A percentile compares a stretch with the other conserved stretches of the same genome.
phyloP scores from a whole-genome alignment of 2,329 filamentous ascomycete genomes.

The Aspergillus clavatus region DNA sequence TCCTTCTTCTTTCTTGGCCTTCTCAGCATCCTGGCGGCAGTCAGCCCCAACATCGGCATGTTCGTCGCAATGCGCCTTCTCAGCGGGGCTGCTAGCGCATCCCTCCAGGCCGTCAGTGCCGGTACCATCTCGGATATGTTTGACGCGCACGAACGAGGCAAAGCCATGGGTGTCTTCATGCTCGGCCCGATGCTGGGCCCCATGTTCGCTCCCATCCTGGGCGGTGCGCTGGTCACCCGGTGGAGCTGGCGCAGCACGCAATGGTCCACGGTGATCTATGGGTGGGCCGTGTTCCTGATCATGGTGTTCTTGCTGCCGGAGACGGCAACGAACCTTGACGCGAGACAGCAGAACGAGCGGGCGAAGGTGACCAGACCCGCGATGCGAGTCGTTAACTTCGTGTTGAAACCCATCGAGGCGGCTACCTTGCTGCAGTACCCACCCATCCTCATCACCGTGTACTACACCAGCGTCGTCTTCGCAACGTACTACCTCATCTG shows the following conservation, averaged over 20 bases:
- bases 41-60: conserved; percentile 34
- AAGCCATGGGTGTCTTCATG: conserved; percentile 40
- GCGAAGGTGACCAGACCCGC: conserved; percentile 13
- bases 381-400: conserved; percentile 14
- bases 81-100: conserved; percentile 36
- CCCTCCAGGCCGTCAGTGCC: conserved; percentile 39
- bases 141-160: conserved; percentile 34
- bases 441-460: conserved; percentile 33
- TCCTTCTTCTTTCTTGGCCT: conserved; percentile 35
- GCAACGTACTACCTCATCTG: conserved; percentile 36
- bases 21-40: conserved; percentile 35
- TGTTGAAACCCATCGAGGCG: conserved; percentile 34
- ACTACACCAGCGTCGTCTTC: conserved; percentile 37
- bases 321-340: conserved; percentile 31
- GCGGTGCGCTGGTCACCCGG: conserved; percentile 33
- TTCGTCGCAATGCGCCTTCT: conserved; percentile 39
- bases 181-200: too few relatives aligned
- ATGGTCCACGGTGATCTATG: conserved; percentile 38
- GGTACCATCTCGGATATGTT: conserved; percentile 40
- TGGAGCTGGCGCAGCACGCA: conserved; percentile 37
- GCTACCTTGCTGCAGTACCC: conserved; percentile 35
- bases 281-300: conserved; percentile 25
- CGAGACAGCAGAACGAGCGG: not conserved
- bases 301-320: conserved; percentile 36
- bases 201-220: conserved; percentile 37